These are phyloP conservation scores for Sanghuangporus sanghuang DNA, from an alignment of 1,284 basidiomycete genomes.

Conservation along the genomic window DNA sequence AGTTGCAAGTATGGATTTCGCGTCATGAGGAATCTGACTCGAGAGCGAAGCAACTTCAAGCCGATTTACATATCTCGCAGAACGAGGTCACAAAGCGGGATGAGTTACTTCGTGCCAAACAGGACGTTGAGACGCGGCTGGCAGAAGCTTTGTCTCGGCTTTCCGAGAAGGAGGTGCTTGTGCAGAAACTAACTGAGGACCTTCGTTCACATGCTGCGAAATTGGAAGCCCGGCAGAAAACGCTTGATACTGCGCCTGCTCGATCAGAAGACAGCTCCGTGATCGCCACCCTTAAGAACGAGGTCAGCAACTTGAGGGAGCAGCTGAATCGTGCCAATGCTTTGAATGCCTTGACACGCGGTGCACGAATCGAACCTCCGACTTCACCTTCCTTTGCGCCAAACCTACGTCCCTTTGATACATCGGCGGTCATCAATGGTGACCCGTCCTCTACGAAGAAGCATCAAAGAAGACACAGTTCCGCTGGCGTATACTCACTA, in stretches of 20 bases:
- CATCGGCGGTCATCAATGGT: slow-evolving; percentile 37
- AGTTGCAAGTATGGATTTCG: slow-evolving; percentile 79
- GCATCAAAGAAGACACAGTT: slow-evolving; percentile 81
- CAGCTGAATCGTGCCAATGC: slow-evolving; percentile 94
- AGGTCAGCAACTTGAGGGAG: slow-evolving; percentile 88
- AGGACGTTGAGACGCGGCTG: slow-evolving; percentile 77
- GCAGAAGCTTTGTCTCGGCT: slow-evolving; percentile 71
- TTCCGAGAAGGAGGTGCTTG: slow-evolving; percentile 80
- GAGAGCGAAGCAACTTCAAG: slow-evolving; percentile 71
- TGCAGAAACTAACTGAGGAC: slow-evolving; percentile 78
- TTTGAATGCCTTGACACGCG: slow-evolving; percentile 75
- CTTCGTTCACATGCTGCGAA: slow-evolving; percentile 69
- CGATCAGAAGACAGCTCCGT: slow-evolving; percentile 81
- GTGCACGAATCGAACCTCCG: slow-evolving; percentile 63
- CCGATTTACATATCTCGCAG: slow-evolving; percentile 68
- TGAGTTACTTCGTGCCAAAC: slow-evolving; percentile 73
- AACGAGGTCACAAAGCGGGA: slow-evolving; percentile 73
- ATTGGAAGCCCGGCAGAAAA: slow-evolving; percentile 76
- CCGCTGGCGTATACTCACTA: slow-evolving; percentile 73
- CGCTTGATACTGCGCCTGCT: slow-evolving; percentile 52
- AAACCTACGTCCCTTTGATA: slow-evolving; percentile 53
- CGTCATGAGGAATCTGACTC: slow-evolving; percentile 89
- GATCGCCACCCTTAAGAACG: slow-evolving; percentile 85
- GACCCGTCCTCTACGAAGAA: slow-evolving; percentile 34
- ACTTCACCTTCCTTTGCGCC: slow-evolving; percentile 80